Percentiles rank a stretch among this genome's conserved stretches.
These are phyloP conservation scores for Isoetes taiwanensis DNA, from an alignment of 75 land plant species.

Conservation along the genomic window DNA sequence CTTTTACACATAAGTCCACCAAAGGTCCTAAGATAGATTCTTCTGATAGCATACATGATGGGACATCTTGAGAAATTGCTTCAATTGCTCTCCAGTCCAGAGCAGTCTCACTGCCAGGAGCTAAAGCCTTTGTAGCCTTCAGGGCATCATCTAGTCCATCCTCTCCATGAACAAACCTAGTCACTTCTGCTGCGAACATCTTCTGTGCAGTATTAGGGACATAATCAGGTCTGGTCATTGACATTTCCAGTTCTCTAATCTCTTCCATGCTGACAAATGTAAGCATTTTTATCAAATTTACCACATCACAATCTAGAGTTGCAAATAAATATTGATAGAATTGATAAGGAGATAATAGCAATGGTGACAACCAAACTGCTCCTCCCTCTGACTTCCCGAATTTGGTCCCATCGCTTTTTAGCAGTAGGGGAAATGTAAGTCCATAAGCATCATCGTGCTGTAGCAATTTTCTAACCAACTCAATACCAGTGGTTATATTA, in stretches of 20 bases:
- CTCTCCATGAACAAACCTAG: conserved; percentile 85
- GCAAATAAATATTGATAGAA: conserved; percentile 89
- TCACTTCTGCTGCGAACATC: conserved; percentile 86
- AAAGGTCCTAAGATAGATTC: conserved; percentile 47
- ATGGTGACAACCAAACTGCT: conserved; percentile 81
- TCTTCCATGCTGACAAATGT: conserved; percentile 77
- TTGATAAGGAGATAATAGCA: conserved; percentile 73
- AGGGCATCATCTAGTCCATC: conserved; percentile 70
- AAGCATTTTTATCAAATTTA: conserved; percentile 65
- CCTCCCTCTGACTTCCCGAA: conserved; percentile 97
- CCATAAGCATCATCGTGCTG: conserved; percentile 81
- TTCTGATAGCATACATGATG: conserved; percentile 52
- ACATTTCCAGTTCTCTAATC: conserved; percentile 45
- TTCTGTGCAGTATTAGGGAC: conserved; percentile 71
- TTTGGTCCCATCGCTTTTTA: conserved; percentile 94
- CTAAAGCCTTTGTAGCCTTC: conserved; percentile 84
- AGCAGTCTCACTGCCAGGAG: conserved; percentile 70
- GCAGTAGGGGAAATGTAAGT: conserved; percentile 80
- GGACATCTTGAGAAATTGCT: conserved; percentile 77
- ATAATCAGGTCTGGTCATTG: conserved; percentile 56
- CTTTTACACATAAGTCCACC: conserved; percentile 63
- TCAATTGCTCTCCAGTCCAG: conserved; percentile 64
- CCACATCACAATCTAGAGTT: conserved; percentile 75
- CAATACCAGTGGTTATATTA: conserved; percentile 95
- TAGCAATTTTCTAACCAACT: conserved; percentile 58